phyloP scores from a whole-genome alignment of 176 grass and related monocot genomes.

The Ampelocalamus luodianensis region DNA sequence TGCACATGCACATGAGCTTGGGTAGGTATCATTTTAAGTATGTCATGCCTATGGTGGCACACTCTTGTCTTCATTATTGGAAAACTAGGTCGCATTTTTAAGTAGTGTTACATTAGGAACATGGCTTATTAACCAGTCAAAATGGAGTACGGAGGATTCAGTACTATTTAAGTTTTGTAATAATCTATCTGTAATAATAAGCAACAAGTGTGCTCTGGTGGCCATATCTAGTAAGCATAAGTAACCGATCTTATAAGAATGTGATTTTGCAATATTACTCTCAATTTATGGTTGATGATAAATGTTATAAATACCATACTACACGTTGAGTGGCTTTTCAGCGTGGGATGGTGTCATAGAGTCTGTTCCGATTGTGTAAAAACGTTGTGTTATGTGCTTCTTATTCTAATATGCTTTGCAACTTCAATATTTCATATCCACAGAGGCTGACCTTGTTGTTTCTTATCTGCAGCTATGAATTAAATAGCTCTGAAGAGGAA shows the following conservation, averaged over 20 bases:
- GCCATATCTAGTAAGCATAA: conserved; percentile 35
- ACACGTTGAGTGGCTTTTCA: conserved; percentile 8
- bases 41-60: conserved; percentile 23
- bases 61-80: not conserved
- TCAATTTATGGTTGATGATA: not conserved
- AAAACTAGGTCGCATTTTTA: conserved; percentile 17
- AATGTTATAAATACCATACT: conserved; percentile 12
- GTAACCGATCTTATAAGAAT: not conserved
- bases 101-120: not conserved
- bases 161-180: not conserved
- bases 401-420: conserved; percentile 18
- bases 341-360: not conserved
- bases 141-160: not conserved
- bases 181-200: not conserved
- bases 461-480: conserved; percentile 73
- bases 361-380: conserved; percentile 11
- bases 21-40: not conserved
- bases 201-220: not conserved
- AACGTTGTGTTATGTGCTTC: not conserved
- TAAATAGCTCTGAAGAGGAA: conserved; percentile 73
- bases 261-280: conserved; percentile 10
- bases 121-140: conserved; percentile 13
- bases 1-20: not conserved
- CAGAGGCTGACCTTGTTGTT: conserved; percentile 28
- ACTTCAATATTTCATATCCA: not conserved